Percentiles rank a stretch among this genome's conserved stretches.
Conservation (phyloP, 2,329 filamentous ascomycete species). For the Pseudopyrenochaeta lycopersici region DNA sequence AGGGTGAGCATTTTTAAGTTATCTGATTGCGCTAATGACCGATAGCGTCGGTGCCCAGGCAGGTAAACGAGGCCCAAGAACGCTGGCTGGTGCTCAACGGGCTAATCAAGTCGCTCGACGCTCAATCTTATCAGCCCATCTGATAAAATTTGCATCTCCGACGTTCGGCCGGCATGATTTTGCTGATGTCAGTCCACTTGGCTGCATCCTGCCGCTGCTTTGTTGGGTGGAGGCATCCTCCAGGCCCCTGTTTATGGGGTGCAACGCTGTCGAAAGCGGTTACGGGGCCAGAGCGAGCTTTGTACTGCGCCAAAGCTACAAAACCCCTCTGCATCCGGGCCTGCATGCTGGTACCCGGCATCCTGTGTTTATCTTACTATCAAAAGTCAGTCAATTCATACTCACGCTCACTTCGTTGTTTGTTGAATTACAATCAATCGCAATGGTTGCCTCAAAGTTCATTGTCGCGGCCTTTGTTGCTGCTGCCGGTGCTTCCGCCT, state of each 20-base stretch:
- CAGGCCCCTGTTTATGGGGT: background rate
- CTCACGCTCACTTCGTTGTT: background rate
- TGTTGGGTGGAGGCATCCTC: background rate
- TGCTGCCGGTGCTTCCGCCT: slow-evolving; percentile 14
- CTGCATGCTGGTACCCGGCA: background rate
- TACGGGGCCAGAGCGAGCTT: background rate
- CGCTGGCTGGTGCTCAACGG: background rate
- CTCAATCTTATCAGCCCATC: slow-evolving; percentile 36
- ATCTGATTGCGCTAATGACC: slow-evolving; percentile 37
- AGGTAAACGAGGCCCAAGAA: slow-evolving; percentile 7
- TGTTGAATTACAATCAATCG: background rate
- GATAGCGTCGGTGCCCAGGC: slow-evolving; percentile 8
- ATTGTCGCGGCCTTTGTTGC: slow-evolving; percentile 21
- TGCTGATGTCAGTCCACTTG: slow-evolving; percentile 8
- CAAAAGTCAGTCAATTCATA: background rate
- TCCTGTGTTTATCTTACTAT: no score
- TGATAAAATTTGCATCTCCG: slow-evolving; percentile 40
- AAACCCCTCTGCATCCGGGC: background rate
- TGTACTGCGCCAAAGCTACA: background rate
- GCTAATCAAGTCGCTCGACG: slow-evolving; percentile 13
- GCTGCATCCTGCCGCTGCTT: background rate
- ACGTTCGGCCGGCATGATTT: slow-evolving; percentile 23
- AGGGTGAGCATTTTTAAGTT: slow-evolving; percentile 22
- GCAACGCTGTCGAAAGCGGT: background rate
- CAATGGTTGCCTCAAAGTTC: slow-evolving; percentile 3